Evolutionary conservation across 2,329 filamentous ascomycete species (phyloP).

Genomic region (Colletotrichum tamarilloi): DNA sequence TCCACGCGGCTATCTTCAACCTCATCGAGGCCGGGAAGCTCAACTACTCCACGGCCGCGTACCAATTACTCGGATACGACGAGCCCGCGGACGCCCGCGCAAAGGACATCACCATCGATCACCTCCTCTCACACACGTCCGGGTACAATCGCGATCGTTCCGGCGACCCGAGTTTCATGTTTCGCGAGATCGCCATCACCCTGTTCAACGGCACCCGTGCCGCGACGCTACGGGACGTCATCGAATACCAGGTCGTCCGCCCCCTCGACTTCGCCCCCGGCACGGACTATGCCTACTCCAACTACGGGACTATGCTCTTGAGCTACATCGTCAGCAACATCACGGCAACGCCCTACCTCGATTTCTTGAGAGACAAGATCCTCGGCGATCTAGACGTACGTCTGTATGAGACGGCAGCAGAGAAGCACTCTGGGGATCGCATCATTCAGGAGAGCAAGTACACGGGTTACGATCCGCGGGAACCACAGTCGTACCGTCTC

Average conservation of each 20-base stretch:
- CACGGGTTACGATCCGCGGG: constrained; percentile 24
- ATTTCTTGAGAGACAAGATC: constrained; percentile 24
- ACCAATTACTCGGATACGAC: constrained; percentile 23
- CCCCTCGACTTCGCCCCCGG: constrained; percentile 32
- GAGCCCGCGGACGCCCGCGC: constrained; percentile 18
- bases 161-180: constrained; percentile 22
- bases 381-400: constrained; percentile 30
- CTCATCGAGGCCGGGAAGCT: constrained; percentile 29
- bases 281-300: constrained; percentile 21
- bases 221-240: constrained; percentile 34
- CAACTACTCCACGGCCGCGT: constrained; percentile 11
- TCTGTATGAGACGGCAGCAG: constrained; percentile 31
- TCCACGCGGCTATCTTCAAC: constrained; percentile 31
- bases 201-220: constrained; percentile 19
- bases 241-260: constrained; percentile 32
- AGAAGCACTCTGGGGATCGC: constrained; percentile 22
- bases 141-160: constrained; percentile 28
- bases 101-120: constrained; percentile 30
- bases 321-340: constrained; percentile 35
- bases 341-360: constrained; percentile 20
- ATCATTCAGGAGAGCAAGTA: constrained; percentile 32
- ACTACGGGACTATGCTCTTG: constrained; percentile 33
- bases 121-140: constrained; percentile 25
- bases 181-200: constrained; percentile 21
- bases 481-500: neutral